A percentile compares a stretch with the other conserved stretches of the same genome.
These are phyloP conservation scores for Colletotrichum truncatum DNA, from an alignment of 2,329 filamentous ascomycete species.

Conservation along the genomic window DNA sequence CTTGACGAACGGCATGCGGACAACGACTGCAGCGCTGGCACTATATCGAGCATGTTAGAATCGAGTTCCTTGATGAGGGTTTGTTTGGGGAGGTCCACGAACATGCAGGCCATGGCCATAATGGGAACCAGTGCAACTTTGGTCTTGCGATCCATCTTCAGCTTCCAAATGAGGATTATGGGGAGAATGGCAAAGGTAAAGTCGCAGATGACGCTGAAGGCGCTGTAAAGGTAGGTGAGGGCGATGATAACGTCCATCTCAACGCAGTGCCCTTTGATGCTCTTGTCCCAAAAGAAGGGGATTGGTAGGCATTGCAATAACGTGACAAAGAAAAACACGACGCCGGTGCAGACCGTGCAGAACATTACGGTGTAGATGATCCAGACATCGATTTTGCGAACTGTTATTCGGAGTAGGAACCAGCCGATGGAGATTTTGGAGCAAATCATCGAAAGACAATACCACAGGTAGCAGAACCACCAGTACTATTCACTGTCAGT, in stretches of 20 bases:
- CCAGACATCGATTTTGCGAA: constrained; percentile 33
- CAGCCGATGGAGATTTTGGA: constrained; percentile 40
- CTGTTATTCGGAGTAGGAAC: constrained; percentile 38
- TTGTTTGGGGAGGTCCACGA: constrained; percentile 42
- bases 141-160: constrained; percentile 62
- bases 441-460: constrained; percentile 46
- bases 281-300: constrained; percentile 39
- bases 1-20: constrained; percentile 50
- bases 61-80: background rate
- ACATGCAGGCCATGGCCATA: constrained; percentile 65
- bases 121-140: constrained; percentile 63
- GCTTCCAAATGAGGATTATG: constrained; percentile 61
- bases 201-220: constrained; percentile 58
- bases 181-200: constrained; percentile 63
- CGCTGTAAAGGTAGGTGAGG: constrained; percentile 63
- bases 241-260: constrained; percentile 53
- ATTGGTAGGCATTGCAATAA: constrained; percentile 41
- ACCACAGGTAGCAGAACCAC: constrained; percentile 51
- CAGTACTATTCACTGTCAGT: constrained; percentile 37
- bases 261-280: constrained; percentile 37
- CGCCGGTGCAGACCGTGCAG: constrained; percentile 37
- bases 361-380: constrained; percentile 41
- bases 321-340: constrained; percentile 42
- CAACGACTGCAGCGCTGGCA: constrained; percentile 53
- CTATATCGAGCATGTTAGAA: constrained; percentile 34